Evolutionary conservation across 768 basidiomycete genomes (phyloP).

Genomic region (Tephrocybe rancida): DNA sequence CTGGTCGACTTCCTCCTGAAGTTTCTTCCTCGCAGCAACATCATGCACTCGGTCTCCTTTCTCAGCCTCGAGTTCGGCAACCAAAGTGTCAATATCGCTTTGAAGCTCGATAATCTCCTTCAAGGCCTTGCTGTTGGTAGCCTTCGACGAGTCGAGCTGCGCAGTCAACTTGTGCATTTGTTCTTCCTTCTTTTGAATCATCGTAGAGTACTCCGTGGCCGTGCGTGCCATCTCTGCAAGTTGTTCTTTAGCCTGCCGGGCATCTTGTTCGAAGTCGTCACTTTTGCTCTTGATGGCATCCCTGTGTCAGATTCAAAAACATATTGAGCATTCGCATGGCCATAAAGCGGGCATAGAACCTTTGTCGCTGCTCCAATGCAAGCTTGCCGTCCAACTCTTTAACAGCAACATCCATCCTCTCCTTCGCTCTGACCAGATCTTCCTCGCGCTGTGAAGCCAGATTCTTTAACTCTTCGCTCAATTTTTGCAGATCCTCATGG

Average conservation of each 20-base stretch:
- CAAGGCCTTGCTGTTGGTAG: slow-evolving; percentile 53
- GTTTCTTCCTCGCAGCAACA: slow-evolving; percentile 51
- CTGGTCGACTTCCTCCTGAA: slow-evolving; percentile 85
- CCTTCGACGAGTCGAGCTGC: slow-evolving; percentile 56
- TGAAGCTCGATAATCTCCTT: slow-evolving; percentile 72
- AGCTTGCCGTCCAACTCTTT: slow-evolving; percentile 76
- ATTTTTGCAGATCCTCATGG: slow-evolving; percentile 63
- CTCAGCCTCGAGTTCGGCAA: slow-evolving; percentile 61
- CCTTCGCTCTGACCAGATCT: slow-evolving; percentile 72
- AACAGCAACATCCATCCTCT: slow-evolving; percentile 65
- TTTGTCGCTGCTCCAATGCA: slow-evolving; percentile 59
- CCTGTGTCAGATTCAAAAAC: slow-evolving; percentile 37
- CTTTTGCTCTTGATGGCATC: slow-evolving; percentile 62
- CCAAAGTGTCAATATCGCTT: slow-evolving; percentile 65
- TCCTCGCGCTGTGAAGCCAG: slow-evolving; percentile 78
- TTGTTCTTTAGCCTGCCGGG: slow-evolving; percentile 75
- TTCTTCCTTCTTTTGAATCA: slow-evolving; percentile 78
- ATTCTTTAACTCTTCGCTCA: slow-evolving; percentile 70
- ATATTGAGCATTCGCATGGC: background rate
- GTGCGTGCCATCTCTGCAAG: slow-evolving; percentile 77
- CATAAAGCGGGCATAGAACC: slow-evolving; percentile 37
- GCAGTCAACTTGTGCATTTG: slow-evolving; percentile 57
- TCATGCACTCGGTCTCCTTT: slow-evolving; percentile 52
- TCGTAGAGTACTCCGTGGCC: slow-evolving; percentile 71
- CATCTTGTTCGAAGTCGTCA: slow-evolving; percentile 66